These are phyloP conservation scores for Leavenworthia alabamica DNA, from an alignment of 345 rosid species.

Conservation along the genomic window DNA sequence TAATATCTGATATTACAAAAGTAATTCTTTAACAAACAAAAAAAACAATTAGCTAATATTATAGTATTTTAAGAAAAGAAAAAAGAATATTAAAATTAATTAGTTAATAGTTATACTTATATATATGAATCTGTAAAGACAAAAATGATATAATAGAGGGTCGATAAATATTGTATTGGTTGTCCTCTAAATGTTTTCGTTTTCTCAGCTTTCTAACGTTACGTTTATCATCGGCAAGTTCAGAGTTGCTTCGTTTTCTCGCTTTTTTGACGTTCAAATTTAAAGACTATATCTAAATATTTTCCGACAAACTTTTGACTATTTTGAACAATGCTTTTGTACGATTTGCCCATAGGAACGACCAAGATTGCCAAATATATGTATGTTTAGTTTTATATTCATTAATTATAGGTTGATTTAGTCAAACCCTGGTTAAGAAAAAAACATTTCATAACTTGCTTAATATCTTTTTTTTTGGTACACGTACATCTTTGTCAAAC, in stretches of 20 bases:
- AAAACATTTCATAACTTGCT: background rate
- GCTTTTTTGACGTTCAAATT: conserved; percentile 21
- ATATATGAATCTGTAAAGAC: background rate
- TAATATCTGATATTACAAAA: too few relatives aligned
- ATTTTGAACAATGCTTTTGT: conserved; percentile 1
- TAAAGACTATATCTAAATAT: background rate
- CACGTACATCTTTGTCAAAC: conserved; percentile 12
- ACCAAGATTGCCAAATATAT: conserved; percentile 19
- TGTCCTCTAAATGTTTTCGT: background rate
- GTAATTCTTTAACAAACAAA: too few relatives aligned
- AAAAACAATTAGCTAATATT: too few relatives aligned
- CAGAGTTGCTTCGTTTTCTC: conserved; percentile 11
- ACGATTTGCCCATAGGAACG: conserved; percentile 6
- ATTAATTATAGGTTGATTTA: conserved; percentile 11
- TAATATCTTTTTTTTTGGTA: too few relatives aligned
- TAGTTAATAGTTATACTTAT: too few relatives aligned
- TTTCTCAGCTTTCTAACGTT: background rate
- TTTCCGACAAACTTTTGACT: conserved; percentile 20
- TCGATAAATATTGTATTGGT: background rate
- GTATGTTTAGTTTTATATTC: conserved; percentile 14
- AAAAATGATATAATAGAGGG: background rate
- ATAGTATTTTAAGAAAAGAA: too few relatives aligned
- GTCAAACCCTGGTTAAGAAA: conserved; percentile 16
- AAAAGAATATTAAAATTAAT: too few relatives aligned
- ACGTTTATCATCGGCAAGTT: conserved; percentile 3